Conservation (phyloP, 1,284 basidiomycete species). For the Melampsora americana region DNA sequence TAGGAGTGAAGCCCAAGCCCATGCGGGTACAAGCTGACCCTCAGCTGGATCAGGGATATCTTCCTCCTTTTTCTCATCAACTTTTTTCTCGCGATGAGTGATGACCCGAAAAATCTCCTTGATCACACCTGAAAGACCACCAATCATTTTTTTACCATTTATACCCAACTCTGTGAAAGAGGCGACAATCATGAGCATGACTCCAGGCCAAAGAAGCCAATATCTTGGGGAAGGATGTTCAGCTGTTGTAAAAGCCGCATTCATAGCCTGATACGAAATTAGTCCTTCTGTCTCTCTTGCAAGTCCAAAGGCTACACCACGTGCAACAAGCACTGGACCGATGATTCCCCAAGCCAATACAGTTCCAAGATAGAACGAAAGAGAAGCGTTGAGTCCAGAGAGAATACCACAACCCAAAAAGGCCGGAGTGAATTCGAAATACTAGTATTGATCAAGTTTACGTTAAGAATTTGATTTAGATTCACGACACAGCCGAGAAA, state of each 20-base stretch:
- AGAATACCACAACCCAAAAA: conserved; percentile 69
- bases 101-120: conserved; percentile 46
- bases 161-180: conserved; percentile 53
- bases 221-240: conserved; percentile 63
- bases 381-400: conserved; percentile 65
- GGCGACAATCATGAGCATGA: conserved; percentile 57
- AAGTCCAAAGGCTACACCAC: conserved; percentile 55
- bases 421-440: conserved; percentile 61
- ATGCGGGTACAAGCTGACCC: conserved; percentile 62
- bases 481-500: not conserved
- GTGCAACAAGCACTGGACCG: conserved; percentile 61
- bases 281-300: conserved; percentile 54
- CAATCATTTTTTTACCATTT: conserved; percentile 52
- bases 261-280: conserved; percentile 56
- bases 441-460: conserved; percentile 45
- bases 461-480: not conserved
- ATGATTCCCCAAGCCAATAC: conserved; percentile 67
- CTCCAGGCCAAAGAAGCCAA: conserved; percentile 69
- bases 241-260: conserved; percentile 55
- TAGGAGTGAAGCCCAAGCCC: conserved; percentile 63
- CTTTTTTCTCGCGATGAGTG: conserved; percentile 42
- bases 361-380: conserved; percentile 64
- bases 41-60: conserved; percentile 58
- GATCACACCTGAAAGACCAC: conserved; percentile 49
- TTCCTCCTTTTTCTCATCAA: conserved; percentile 51